phyloP scores from a whole-genome alignment of 2,329 filamentous ascomycete species.

The Fusarium pseudoanthophilum region DNA sequence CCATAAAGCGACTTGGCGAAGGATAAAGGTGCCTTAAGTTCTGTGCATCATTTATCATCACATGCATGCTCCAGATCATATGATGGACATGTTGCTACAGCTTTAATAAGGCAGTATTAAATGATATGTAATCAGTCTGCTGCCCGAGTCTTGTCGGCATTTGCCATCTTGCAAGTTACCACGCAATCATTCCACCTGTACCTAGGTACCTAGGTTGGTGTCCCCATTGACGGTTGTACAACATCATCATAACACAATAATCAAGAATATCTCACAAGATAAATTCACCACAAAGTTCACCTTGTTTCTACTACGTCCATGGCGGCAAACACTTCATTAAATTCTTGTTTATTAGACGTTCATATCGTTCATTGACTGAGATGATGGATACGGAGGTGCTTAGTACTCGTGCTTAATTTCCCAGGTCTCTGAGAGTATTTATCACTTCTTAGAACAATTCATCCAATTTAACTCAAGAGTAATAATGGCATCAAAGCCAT shows the following conservation, averaged over 20 bases:
- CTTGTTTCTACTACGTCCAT: not conserved
- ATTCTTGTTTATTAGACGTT: not conserved
- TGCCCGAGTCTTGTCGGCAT: not conserved
- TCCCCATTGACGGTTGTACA: slow-evolving; percentile 22
- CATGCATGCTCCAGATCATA: not conserved
- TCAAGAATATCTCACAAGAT: slow-evolving; percentile 4
- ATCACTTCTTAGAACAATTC: not conserved
- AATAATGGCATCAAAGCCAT: not conserved
- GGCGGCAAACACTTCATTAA: not conserved
- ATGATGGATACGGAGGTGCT: not conserved
- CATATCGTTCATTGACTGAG: not conserved
- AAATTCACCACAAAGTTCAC: not conserved
- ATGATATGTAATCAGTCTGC: slow-evolving; percentile 5
- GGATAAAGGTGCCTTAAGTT: not conserved
- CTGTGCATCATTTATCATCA: not conserved
- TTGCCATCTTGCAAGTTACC: not conserved
- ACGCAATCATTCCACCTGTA: not conserved
- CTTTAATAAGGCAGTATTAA: not conserved
- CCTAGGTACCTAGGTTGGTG: not conserved
- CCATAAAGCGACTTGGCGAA: not conserved
- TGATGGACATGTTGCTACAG: not conserved
- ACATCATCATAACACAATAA: slow-evolving; percentile 30
- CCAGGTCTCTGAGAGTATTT: no score
- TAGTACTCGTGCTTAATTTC: not conserved
- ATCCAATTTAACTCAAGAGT: not conserved